Conservation (phyloP, 2,329 filamentous ascomycete species). For the Trichoderma pleuroti region DNA sequence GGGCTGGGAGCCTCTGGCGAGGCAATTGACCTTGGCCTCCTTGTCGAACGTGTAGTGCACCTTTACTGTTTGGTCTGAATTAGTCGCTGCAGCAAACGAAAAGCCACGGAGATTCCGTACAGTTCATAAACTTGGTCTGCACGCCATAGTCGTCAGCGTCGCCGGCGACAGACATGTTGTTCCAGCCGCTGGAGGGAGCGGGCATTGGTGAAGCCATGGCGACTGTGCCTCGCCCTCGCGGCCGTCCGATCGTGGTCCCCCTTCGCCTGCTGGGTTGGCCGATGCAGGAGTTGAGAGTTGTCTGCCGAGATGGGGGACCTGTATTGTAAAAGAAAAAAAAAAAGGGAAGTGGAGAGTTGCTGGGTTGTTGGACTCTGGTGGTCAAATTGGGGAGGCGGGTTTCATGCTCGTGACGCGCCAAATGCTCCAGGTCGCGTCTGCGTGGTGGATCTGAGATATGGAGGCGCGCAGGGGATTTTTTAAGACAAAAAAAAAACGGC, state of each 20-base stretch:
- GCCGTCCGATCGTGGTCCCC: conserved; percentile 2
- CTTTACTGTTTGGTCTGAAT: conserved; percentile 63
- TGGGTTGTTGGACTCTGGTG: conserved; percentile 8
- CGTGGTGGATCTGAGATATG: conserved; percentile 18
- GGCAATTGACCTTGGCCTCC: conserved; percentile 81
- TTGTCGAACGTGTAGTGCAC: conserved; percentile 95
- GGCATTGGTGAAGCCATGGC: conserved; percentile 42
- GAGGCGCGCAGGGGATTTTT: conserved; percentile 8
- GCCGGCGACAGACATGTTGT: conserved; percentile 30
- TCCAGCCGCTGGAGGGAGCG: conserved; percentile 33
- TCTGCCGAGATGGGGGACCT: neutral
- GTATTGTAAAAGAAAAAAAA: neutral
- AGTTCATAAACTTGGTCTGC: conserved; percentile 62
- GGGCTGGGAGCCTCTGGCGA: conserved; percentile 78
- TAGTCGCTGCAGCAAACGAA: conserved; percentile 7
- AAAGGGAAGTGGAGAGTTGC: conserved; percentile 17
- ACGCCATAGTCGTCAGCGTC: conserved; percentile 47
- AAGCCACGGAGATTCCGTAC: conserved; percentile 51
- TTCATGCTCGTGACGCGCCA: conserved; percentile 40
- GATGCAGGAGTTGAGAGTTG: neutral
- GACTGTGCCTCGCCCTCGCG: conserved; percentile 15
- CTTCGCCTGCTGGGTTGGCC: conserved; percentile 14
- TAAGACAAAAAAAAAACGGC: neutral
- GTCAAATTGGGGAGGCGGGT: conserved; percentile 36
- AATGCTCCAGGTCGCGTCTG: conserved; percentile 32